Evolutionary conservation across 2,329 filamentous ascomycete genomes (phyloP).

Genomic region (Sarocladium oryzae): DNA sequence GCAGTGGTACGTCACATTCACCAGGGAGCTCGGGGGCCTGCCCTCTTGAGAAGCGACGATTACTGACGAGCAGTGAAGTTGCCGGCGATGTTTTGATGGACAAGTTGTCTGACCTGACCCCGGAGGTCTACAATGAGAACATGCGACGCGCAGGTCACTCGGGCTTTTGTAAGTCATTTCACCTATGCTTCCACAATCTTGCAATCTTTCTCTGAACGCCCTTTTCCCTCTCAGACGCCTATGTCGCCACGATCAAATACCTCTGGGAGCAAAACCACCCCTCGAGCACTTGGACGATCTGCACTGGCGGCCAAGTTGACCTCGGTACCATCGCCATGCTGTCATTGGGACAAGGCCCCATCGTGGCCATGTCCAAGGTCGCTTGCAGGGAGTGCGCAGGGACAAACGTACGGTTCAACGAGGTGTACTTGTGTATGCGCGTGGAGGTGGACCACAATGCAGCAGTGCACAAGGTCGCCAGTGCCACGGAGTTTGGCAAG

Average conservation of each 20-base stretch:
- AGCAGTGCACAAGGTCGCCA: neutral
- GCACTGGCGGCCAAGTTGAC: constrained; percentile 23
- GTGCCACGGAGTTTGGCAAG: constrained; percentile 10
- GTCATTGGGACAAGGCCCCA: constrained; percentile 28
- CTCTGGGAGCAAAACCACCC: constrained; percentile 20
- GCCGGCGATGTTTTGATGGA: constrained; percentile 19
- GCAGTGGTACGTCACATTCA: constrained; percentile 18
- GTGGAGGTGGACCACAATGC: constrained; percentile 16
- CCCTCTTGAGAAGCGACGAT: neutral
- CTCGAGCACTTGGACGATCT: constrained; percentile 26
- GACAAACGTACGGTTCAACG: constrained; percentile 32
- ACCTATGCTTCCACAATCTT: too few relatives aligned
- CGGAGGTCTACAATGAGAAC: constrained; percentile 15
- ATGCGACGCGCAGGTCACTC: constrained; percentile 20
- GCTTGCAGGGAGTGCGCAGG: constrained; percentile 22
- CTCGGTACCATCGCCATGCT: constrained; percentile 16
- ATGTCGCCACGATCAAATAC: constrained; percentile 25
- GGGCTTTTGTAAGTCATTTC: constrained; percentile 23
- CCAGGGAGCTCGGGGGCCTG: neutral
- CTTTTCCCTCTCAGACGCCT: constrained; percentile 18
- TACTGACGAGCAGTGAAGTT: constrained; percentile 13
- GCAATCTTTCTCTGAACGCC: neutral
- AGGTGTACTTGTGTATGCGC: constrained; percentile 27
- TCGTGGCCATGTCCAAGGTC: constrained; percentile 26
- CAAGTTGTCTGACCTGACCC: constrained; percentile 17